phyloP scores from a whole-genome alignment of 169 alveolate species.

The Plasmodium adleri region DNA sequence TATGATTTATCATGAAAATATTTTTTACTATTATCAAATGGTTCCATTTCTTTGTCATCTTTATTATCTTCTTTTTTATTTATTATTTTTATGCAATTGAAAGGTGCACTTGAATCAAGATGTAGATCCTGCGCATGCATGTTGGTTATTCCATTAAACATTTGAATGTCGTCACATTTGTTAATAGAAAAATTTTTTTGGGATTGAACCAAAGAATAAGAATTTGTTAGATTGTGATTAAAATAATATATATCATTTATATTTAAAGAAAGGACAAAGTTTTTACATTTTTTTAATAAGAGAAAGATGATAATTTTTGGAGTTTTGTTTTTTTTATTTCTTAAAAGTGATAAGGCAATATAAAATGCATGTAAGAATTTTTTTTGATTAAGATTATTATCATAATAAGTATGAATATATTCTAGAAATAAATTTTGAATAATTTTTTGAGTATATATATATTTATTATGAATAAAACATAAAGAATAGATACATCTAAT shows the following conservation, averaged over 20 bases:
- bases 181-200: neutral
- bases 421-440: constrained; percentile 55
- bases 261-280: constrained; percentile 42
- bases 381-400: constrained; percentile 54
- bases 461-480: constrained; percentile 71
- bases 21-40: no score
- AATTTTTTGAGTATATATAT: constrained; percentile 53
- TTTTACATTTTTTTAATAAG: constrained; percentile 24
- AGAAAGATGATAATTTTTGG: constrained; percentile 48
- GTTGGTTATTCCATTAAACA: no score
- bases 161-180: neutral
- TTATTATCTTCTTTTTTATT: no score
- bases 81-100: no score
- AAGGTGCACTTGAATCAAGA: no score
- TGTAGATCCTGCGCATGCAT: no score
- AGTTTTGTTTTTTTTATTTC: constrained; percentile 61
- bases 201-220: neutral
- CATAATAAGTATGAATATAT: constrained; percentile 21
- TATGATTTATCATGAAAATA: no score
- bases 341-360: constrained; percentile 69
- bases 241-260: constrained; percentile 10
- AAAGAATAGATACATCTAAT: constrained; percentile 69
- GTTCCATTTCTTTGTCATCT: no score
- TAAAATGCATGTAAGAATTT: constrained; percentile 62
- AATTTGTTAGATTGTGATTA: neutral